These are phyloP conservation scores for Thalassiosira sp. DNA, from an alignment of 352 stramenopile species.

Conservation along the genomic window DNA sequence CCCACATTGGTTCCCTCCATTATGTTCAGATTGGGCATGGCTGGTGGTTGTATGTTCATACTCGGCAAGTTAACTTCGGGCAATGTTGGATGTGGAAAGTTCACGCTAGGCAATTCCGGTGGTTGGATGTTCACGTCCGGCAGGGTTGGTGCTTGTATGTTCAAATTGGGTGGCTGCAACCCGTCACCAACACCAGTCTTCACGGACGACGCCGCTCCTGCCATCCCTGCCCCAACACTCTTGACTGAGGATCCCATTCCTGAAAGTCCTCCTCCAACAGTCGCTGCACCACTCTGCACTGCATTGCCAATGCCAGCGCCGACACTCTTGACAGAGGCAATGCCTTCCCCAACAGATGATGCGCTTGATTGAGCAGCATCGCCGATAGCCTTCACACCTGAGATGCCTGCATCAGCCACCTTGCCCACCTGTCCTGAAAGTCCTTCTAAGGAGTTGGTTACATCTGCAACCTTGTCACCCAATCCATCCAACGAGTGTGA, in stretches of 20 bases:
- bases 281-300: no score
- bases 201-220: not conserved
- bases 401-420: conserved; percentile 7
- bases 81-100: not conserved
- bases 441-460: conserved; percentile 7
- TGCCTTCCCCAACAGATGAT: no score
- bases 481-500: conserved; percentile 14
- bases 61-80: not conserved
- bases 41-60: conserved; percentile 1
- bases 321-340: no score
- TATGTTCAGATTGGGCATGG: conserved; percentile 13
- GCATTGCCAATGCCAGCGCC: no score
- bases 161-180: conserved; percentile 6
- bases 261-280: conserved; percentile 4
- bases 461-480: not conserved
- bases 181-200: not conserved
- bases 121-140: not conserved
- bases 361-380: no score
- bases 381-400: conserved; percentile 11
- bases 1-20: conserved; percentile 6
- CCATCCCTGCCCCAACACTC: not conserved
- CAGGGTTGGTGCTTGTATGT: conserved; percentile 4
- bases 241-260: not conserved
- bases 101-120: not conserved
- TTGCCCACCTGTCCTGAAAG: conserved; percentile 14